phyloP scores from a whole-genome alignment of 192 early-diverging fungal genomes.

The Coemansia sp. region DNA sequence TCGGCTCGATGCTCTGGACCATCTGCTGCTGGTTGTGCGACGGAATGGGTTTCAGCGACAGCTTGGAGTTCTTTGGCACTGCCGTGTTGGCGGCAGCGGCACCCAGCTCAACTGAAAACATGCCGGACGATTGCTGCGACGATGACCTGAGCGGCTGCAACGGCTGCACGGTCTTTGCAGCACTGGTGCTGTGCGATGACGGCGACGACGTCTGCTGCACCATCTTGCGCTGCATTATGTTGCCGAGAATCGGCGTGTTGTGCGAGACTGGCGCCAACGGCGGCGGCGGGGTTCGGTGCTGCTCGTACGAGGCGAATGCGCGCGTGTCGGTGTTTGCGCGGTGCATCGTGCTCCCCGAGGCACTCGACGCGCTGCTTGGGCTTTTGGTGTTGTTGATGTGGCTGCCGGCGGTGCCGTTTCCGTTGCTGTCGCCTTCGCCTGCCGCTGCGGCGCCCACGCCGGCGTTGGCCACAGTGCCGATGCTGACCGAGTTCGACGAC shows the following conservation, averaged over 20 bases:
- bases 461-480: background rate
- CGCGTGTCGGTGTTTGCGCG: conserved; percentile 45
- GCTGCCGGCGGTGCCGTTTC: conserved; percentile 2
- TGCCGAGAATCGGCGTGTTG: conserved; percentile 1
- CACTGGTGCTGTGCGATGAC: conserved; percentile 9
- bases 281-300: background rate
- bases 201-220: conserved; percentile 8
- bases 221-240: conserved; percentile 22
- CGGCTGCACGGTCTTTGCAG: conserved; percentile 2
- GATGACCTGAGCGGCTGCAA: conserved; percentile 5
- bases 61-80: conserved; percentile 13
- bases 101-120: background rate
- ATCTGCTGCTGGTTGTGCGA: background rate
- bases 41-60: conserved; percentile 22
- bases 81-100: conserved; percentile 6
- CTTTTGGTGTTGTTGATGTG: background rate
- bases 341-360: conserved; percentile 17
- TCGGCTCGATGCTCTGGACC: conserved; percentile 24
- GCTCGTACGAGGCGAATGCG: conserved; percentile 20
- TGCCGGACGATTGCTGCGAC: background rate
- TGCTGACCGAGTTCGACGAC: conserved; percentile 34
- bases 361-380: background rate
- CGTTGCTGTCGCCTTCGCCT: conserved; percentile 1
- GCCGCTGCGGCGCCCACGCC: background rate
- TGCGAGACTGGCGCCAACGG: background rate